A percentile compares a stretch with the other conserved stretches of the same genome.
Evolutionary conservation across 306 rosid genomes (phyloP).

Genomic region (Fagus crenata): DNA sequence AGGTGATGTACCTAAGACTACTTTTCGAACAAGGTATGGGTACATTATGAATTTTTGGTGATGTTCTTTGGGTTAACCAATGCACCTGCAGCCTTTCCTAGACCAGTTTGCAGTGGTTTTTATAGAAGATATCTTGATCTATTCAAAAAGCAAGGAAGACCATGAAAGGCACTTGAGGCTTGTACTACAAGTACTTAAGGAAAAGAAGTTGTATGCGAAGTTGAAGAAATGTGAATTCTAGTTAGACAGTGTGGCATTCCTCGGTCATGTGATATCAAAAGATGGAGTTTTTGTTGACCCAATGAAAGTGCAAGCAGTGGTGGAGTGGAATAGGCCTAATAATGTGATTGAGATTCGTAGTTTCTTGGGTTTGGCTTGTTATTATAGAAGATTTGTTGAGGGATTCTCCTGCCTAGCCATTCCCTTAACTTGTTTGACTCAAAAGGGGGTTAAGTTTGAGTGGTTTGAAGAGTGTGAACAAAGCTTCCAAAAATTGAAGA

Average conservation of each 20-base stretch:
- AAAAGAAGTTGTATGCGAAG: no score
- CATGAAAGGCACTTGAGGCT: no score
- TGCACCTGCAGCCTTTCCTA: background rate
- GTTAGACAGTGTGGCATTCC: background rate
- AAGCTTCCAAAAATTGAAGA: background rate
- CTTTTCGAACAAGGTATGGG: background rate
- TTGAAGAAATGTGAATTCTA: background rate
- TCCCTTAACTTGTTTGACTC: background rate
- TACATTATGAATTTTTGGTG: background rate
- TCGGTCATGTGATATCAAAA: background rate
- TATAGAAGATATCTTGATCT: background rate
- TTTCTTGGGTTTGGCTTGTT: no score
- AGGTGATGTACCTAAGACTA: no score
- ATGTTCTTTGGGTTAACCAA: background rate
- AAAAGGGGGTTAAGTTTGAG: background rate
- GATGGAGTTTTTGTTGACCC: background rate
- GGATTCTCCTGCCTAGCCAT: background rate
- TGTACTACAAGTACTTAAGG: background rate
- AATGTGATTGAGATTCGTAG: background rate
- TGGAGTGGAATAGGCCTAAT: background rate
- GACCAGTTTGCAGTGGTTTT: background rate
- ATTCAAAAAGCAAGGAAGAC: background rate
- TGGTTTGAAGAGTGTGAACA: background rate
- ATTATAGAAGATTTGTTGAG: background rate
- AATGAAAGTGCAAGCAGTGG: background rate